Conservation (phyloP, 441 rosid species). For the Populus trichocarpa region DNA sequence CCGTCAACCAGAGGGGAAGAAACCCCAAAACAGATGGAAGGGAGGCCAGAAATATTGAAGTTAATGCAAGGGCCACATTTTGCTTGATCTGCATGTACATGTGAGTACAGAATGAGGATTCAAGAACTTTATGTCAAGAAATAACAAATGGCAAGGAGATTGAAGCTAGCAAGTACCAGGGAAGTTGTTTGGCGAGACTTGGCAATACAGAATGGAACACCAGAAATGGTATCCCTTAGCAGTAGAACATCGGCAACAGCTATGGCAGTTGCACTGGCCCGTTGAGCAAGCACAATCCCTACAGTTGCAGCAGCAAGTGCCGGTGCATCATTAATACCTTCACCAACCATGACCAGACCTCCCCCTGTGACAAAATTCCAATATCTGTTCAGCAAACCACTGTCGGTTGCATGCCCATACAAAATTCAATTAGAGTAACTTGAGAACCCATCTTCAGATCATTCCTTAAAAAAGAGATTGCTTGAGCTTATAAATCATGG, state of each 20-base stretch:
- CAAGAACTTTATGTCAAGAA: constrained; percentile 10
- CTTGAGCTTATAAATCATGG: not conserved
- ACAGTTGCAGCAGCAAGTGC: constrained; percentile 94
- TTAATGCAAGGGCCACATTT: constrained; percentile 75
- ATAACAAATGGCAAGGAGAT: not conserved
- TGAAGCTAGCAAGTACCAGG: constrained; percentile 38
- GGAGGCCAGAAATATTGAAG: constrained; percentile 70
- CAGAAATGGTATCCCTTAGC: constrained; percentile 67
- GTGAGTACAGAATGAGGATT: constrained; percentile 7
- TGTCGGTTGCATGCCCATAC: not conserved
- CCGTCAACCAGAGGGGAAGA: constrained; percentile 89
- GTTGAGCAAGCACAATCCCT: constrained; percentile 94
- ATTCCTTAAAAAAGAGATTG: constrained; percentile 1
- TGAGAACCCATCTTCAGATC: not conserved
- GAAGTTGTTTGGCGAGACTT: constrained; percentile 83
- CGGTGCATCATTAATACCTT: constrained; percentile 96
- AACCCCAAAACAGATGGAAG: constrained; percentile 78
- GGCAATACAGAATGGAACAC: constrained; percentile 80
- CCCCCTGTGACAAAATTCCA: constrained; percentile 55
- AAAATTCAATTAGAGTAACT: not conserved
- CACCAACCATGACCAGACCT: constrained; percentile 90
- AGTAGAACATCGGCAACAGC: constrained; percentile 85
- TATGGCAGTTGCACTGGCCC: constrained; percentile 93
- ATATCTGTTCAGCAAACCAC: constrained; percentile 9
- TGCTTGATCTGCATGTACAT: constrained; percentile 66